Evolutionary conservation across 73 alveolate genomes (phyloP).

Genomic region (Paramecium biaurelia): DNA sequence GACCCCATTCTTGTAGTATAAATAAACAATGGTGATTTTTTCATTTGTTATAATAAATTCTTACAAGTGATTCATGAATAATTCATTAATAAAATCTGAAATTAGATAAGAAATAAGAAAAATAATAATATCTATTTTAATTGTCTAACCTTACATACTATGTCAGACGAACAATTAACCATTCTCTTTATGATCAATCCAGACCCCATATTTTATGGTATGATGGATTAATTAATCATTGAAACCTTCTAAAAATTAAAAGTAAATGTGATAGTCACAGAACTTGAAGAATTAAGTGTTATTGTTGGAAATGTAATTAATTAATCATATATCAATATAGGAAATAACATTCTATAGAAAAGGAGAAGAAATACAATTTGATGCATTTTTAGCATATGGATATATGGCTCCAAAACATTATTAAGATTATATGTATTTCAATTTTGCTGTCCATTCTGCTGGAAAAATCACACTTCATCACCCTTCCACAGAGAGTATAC

Average conservation of each 20-base stretch:
- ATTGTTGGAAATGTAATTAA: not conserved
- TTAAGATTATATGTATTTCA: not conserved
- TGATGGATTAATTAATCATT: not conserved
- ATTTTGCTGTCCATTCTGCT: constrained; percentile 15
- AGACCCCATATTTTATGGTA: constrained; percentile 30
- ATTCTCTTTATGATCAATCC: constrained; percentile 1
- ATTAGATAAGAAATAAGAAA: not conserved
- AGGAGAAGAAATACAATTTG: not conserved
- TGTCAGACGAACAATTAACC: not conserved
- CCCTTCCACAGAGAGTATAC: not conserved
- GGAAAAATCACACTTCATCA: not conserved
- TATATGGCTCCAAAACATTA: constrained; percentile 8
- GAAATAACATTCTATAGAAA: not conserved
- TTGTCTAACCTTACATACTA: not conserved
- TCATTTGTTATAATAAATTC: not conserved
- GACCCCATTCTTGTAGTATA: not conserved
- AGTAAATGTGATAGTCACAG: not conserved
- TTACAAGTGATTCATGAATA: not conserved
- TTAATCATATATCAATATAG: not conserved
- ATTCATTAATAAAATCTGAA: not conserved
- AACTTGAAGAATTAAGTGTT: not conserved
- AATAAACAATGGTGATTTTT: not conserved
- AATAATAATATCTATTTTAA: not conserved
- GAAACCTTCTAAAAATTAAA: not conserved
- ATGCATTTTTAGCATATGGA: constrained; percentile 31